phyloP scores from a whole-genome alignment of 2,329 filamentous ascomycete genomes.

The Talaromyces rugulosus region DNA sequence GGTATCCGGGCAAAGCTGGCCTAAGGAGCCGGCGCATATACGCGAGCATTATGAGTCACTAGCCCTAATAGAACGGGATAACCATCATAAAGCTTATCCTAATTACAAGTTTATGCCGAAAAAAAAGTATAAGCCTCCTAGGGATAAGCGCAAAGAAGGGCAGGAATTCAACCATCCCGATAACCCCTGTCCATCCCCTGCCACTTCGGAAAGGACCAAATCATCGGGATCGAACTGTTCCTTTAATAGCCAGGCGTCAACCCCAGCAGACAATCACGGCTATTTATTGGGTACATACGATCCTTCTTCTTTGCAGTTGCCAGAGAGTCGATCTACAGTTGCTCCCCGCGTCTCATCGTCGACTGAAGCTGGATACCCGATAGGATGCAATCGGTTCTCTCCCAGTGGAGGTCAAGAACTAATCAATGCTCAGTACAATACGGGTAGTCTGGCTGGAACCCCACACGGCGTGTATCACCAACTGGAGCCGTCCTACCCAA shows the following conservation, averaged over 20 bases:
- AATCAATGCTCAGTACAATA: background rate
- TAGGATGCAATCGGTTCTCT: background rate
- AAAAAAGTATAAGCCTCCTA: background rate
- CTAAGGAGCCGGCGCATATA: background rate
- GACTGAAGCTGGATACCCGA: background rate
- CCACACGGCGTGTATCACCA: background rate
- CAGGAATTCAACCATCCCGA: no score
- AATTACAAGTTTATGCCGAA: background rate
- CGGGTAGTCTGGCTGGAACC: background rate
- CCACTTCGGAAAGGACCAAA: background rate
- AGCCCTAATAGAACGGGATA: background rate
- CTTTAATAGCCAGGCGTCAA: no score
- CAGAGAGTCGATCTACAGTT: background rate
- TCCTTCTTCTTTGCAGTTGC: no score
- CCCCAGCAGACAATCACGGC: no score
- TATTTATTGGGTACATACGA: no score
- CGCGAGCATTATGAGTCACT: background rate
- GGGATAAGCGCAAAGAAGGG: background rate
- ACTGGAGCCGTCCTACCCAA: background rate
- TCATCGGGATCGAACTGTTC: background rate
- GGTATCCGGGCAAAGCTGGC: background rate
- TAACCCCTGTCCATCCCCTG: background rate
- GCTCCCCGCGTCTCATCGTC: background rate
- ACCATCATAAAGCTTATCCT: background rate
- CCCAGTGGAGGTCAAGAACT: background rate